phyloP scores from a whole-genome alignment of 2,329 filamentous ascomycete species.

The Talaromyces verruculosus region DNA sequence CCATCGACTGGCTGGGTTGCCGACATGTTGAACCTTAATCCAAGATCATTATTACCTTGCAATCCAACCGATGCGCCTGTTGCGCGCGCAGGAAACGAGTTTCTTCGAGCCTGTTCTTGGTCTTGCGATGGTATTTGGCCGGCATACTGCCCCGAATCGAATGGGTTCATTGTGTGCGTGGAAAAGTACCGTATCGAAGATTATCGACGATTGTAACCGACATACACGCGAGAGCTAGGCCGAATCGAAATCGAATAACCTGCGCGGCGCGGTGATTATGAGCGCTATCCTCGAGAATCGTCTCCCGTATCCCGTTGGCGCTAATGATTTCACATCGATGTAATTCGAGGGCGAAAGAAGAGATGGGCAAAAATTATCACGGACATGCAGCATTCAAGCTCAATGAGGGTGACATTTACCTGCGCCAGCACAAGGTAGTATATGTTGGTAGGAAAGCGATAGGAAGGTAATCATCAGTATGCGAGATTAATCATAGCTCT shows the following conservation, averaged over 20 bases:
- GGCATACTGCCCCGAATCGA: conserved; percentile 10
- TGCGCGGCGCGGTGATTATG: neutral
- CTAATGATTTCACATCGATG: conserved; percentile 1
- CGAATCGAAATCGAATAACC: neutral
- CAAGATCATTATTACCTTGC: neutral
- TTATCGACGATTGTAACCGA: neutral
- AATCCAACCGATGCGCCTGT: neutral
- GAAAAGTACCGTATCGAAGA: neutral
- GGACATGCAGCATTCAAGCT: neutral
- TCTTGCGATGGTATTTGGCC: neutral
- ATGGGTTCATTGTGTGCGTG: conserved; percentile 11
- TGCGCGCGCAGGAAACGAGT: neutral
- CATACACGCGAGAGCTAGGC: neutral
- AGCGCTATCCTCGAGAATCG: neutral
- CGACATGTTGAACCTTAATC: conserved; percentile 5
- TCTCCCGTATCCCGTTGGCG: neutral
- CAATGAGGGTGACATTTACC: neutral
- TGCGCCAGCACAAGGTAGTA: conserved; percentile 5
- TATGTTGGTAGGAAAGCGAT: neutral
- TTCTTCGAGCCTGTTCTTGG: conserved; percentile 3
- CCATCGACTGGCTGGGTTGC: neutral
- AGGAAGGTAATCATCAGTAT: neutral
- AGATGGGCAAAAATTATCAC: neutral
- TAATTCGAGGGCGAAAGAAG: neutral
- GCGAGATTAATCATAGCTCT: neutral